Conservation (phyloP, 148 eudicot species). For the Rhododendron williamsianum region DNA sequence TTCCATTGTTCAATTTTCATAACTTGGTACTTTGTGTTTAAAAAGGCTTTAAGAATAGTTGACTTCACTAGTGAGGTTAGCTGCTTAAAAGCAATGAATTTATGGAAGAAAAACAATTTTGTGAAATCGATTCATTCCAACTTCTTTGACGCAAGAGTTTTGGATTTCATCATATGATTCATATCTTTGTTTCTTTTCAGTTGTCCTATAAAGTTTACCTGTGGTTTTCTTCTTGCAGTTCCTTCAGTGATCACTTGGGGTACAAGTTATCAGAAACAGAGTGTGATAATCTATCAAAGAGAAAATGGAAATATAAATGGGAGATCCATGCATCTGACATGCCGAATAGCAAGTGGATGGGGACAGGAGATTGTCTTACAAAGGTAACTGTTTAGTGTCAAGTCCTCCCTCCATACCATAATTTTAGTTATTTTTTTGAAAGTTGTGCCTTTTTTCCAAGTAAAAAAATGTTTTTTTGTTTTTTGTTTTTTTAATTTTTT, state of each 20-base stretch:
- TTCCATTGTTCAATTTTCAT: not conserved
- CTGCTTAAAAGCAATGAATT: not conserved
- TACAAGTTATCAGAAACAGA: slow-evolving; percentile 49
- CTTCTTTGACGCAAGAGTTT: not conserved
- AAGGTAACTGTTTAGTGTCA: slow-evolving; percentile 34
- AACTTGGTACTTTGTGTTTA: not conserved
- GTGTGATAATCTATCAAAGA: slow-evolving; percentile 38
- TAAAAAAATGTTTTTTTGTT: not conserved
- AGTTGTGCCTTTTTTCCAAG: not conserved
- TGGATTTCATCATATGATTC: not conserved
- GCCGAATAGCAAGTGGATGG: slow-evolving; percentile 64
- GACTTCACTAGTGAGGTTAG: not conserved
- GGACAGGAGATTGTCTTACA: slow-evolving; percentile 51
- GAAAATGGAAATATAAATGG: slow-evolving; percentile 78
- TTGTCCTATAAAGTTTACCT: not conserved
- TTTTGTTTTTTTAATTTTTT: not conserved
- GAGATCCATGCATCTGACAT: slow-evolving; percentile 51
- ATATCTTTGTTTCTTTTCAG: not conserved
- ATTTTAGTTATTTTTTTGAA: not conserved
- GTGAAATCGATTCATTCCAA: not conserved
- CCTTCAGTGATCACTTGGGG: slow-evolving; percentile 48
- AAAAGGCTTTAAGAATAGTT: not conserved
- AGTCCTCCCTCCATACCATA: not conserved
- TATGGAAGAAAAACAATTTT: not conserved
- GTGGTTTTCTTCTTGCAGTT: slow-evolving; percentile 43